phyloP scores from a whole-genome alignment of 495 filamentous ascomycete species.

The Aspergillus asperescens region DNA sequence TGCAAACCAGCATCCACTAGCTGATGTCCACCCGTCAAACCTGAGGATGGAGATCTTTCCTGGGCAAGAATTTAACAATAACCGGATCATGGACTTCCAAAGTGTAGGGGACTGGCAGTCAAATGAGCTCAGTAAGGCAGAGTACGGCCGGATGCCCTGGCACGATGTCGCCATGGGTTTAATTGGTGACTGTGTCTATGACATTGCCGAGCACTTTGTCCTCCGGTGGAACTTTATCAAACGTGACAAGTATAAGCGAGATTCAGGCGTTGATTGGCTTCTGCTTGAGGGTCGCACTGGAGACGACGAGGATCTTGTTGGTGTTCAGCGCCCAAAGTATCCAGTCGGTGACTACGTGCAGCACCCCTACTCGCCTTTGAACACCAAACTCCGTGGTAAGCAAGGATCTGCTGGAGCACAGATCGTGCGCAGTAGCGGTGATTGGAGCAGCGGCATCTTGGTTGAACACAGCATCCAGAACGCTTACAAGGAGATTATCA shows the following conservation, averaged over 20 bases:
- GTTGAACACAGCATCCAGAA: slow-evolving; percentile 89
- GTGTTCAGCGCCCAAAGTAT: slow-evolving; percentile 78
- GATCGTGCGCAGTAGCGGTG: slow-evolving; percentile 76
- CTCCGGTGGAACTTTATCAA: slow-evolving; percentile 96
- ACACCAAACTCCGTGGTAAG: slow-evolving; percentile 44
- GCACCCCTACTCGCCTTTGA: slow-evolving; percentile 67
- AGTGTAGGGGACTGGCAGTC: slow-evolving; percentile 85
- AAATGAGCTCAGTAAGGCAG: slow-evolving; percentile 87
- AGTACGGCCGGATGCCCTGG: slow-evolving; percentile 96
- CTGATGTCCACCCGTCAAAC: slow-evolving; percentile 82
- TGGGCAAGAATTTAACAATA: slow-evolving; percentile 94
- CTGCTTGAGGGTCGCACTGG: slow-evolving; percentile 72
- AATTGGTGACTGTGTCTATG: slow-evolving; percentile 82
- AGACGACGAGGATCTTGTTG: slow-evolving; percentile 74
- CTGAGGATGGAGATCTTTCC: slow-evolving; percentile 85
- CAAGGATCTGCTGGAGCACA: slow-evolving; percentile 77
- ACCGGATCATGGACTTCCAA: slow-evolving; percentile 93
- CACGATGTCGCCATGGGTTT: slow-evolving; percentile 91
- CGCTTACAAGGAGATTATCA: slow-evolving; percentile 80
- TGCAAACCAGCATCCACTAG: slow-evolving; percentile 71
- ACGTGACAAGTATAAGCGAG: slow-evolving; percentile 94
- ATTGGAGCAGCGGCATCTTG: slow-evolving; percentile 94
- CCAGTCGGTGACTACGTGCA: slow-evolving; percentile 81
- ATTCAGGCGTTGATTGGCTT: slow-evolving; percentile 74
- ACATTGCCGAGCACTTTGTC: slow-evolving; percentile 95